These are phyloP conservation scores for Coprinopsis sp. DNA, from an alignment of 768 basidiomycete species.

Conservation along the genomic window DNA sequence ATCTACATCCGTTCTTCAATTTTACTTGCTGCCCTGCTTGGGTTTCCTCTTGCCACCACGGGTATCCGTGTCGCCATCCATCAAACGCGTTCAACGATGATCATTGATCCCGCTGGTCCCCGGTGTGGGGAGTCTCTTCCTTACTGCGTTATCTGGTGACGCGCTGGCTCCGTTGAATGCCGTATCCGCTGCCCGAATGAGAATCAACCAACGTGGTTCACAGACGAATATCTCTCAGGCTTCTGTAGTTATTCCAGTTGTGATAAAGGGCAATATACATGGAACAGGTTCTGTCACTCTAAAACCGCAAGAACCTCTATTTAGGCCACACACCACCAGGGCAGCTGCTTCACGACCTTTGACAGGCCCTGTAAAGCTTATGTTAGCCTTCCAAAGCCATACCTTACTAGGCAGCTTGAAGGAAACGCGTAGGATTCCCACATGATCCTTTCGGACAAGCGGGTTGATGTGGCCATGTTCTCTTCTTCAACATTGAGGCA, in stretches of 20 bases:
- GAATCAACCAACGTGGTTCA: conserved; percentile 7
- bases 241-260: conserved; percentile 1
- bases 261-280: conserved; percentile 1
- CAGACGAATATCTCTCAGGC: background rate
- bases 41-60: conserved; percentile 4
- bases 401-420: conserved; percentile 11
- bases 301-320: no score
- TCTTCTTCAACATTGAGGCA: conserved; percentile 3
- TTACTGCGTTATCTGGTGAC: conserved; percentile 7
- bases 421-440: conserved; percentile 5
- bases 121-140: background rate
- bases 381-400: conserved; percentile 9
- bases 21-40: conserved; percentile 1
- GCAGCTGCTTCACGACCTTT: background rate
- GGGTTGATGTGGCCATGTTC: conserved; percentile 5
- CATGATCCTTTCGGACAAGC: conserved; percentile 3
- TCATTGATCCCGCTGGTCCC: no score
- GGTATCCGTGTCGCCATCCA: conserved; percentile 6
- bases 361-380: background rate
- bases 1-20: conserved; percentile 1
- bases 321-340: background rate
- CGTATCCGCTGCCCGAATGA: conserved; percentile 10
- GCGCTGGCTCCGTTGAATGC: conserved; percentile 4
- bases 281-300: conserved; percentile 9
- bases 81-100: conserved; percentile 10